A percentile compares a stretch with the other conserved stretches of the same genome.
Conservation (phyloP, 2,329 filamentous ascomycete genomes). For the Tolypocladium inflatum region DNA sequence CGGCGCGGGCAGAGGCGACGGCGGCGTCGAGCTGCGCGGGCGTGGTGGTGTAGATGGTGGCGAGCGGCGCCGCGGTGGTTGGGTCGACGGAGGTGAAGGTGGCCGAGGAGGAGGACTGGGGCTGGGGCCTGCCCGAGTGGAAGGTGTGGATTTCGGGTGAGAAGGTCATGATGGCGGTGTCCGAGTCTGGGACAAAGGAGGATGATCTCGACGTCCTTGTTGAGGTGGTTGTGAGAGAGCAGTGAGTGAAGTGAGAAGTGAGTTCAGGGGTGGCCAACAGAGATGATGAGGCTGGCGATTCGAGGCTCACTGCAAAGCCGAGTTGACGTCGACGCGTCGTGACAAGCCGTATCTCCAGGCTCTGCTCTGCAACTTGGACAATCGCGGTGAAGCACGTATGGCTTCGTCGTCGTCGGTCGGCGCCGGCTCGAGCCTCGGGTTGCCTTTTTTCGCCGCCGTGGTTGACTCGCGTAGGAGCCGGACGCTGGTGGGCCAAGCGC, state of each 20-base stretch:
- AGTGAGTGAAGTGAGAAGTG: neutral
- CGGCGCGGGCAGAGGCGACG: slow-evolving; percentile 58
- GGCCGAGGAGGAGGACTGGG: slow-evolving; percentile 36
- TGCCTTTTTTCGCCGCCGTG: neutral
- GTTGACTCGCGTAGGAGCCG: neutral
- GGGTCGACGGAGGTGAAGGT: slow-evolving; percentile 69
- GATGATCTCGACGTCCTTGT: neutral
- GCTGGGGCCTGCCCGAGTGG: slow-evolving; percentile 62
- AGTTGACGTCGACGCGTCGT: neutral
- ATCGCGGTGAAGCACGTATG: neutral
- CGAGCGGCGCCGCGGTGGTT: slow-evolving; percentile 57
- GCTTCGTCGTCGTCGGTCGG: too few relatives aligned
- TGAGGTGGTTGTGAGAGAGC: neutral
- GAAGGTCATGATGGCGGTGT: slow-evolving; percentile 22
- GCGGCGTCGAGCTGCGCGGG: slow-evolving; percentile 60
- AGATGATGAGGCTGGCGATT: neutral
- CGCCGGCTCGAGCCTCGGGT: neutral
- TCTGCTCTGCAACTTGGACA: too few relatives aligned
- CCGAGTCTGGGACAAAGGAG: too few relatives aligned
- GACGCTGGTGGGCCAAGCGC: neutral
- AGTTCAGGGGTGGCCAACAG: neutral
- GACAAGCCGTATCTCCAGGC: too few relatives aligned
- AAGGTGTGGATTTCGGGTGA: slow-evolving; percentile 50
- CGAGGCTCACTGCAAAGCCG: too few relatives aligned
- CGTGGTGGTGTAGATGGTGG: slow-evolving; percentile 63